Evolutionary conservation across 2,329 filamentous ascomycete species (phyloP).

Genomic region (Botryotinia convoluta): DNA sequence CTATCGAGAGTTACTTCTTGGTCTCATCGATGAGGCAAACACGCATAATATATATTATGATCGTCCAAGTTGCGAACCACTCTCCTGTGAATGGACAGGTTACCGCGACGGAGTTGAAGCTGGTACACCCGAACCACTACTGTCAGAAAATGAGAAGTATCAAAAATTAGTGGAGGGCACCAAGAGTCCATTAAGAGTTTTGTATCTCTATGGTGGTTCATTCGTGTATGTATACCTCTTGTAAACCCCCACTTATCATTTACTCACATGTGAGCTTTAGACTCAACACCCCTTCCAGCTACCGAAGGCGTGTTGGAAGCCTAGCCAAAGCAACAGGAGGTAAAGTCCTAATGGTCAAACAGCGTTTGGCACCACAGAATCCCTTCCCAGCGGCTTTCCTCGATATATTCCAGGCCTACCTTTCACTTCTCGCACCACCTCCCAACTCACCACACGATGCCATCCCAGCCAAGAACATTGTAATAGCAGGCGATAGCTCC

Average conservation of each 20-base stretch:
- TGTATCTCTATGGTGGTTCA: not conserved
- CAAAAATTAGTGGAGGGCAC: not conserved
- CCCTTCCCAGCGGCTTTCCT: constrained; percentile 11
- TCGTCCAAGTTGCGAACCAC: not conserved
- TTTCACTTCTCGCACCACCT: not conserved
- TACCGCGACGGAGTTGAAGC: not conserved
- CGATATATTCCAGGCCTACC: constrained; percentile 1
- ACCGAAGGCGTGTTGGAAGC: not conserved
- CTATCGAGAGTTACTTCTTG: not conserved
- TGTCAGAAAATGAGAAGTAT: not conserved
- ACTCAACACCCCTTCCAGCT: not conserved
- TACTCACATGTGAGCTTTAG: not conserved
- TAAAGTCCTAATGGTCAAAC: not conserved
- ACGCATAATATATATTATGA: not conserved
- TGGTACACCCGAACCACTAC: not conserved
- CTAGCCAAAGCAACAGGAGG: not conserved
- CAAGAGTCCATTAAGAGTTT: not conserved
- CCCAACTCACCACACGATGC: not conserved
- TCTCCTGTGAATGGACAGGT: not conserved
- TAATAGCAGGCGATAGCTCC: constrained; percentile 6
- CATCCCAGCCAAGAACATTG: not conserved
- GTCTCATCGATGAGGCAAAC: not conserved
- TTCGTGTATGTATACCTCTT: not conserved
- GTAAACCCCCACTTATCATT: not conserved
- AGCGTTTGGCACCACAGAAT: constrained; percentile 4